Base-by-base conservation (phyloP, 495 filamentous ascomycete genomes). In the Penicillium lagena region DNA sequence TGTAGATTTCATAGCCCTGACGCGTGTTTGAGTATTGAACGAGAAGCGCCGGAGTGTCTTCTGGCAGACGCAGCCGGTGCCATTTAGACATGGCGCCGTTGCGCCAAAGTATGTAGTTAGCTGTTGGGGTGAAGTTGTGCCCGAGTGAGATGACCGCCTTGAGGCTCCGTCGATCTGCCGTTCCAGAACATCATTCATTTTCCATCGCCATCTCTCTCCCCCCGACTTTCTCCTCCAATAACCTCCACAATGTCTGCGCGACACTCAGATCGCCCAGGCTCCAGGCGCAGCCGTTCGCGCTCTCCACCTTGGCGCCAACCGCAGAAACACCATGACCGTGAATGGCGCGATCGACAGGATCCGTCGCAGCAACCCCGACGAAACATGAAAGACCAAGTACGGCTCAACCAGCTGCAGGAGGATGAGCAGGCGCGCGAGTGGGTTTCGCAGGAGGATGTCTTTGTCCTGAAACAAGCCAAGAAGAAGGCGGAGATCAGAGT, bases 401-500 rank as follows among this genome's bases (percentile, higher is more conserved):
- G 74, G 7, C 64, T 79, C 29, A 84, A 82, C 49, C 70, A 79
- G 42, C 67, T 79, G 4, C 77, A 82, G 52, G 81, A 85, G 56
- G 87, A 89, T 42, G 82, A 90, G 59, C 87, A 88, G 51, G 86
- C 80, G 52, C 75, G 82, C 33, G 73, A 83, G 54, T 99, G 94
- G 78, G 84, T 99, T 15, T 83, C 90, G 41, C 87, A 93, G 58
- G 93, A 99, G 64, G 93, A 97, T 67, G 79, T 85, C 42, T 99
- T 99, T 57, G 93, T 99, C 14, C 72, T 99, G 50, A 90, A 90
- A 62, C 93, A 99, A 62, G 85, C 93, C 22, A 97, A 96, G 70
- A 97, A 94, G 72, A 97, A 96, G 72, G 91, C 93, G 32, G 87
- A 89, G 54, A 95, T 99, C 45, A 83, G 93, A 7, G 90, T 97